Percentiles rank a stretch among this genome's conserved stretches.
Evolutionary conservation across 495 filamentous ascomycete genomes (phyloP).

Genomic region (Trypethelium eluteriae): DNA sequence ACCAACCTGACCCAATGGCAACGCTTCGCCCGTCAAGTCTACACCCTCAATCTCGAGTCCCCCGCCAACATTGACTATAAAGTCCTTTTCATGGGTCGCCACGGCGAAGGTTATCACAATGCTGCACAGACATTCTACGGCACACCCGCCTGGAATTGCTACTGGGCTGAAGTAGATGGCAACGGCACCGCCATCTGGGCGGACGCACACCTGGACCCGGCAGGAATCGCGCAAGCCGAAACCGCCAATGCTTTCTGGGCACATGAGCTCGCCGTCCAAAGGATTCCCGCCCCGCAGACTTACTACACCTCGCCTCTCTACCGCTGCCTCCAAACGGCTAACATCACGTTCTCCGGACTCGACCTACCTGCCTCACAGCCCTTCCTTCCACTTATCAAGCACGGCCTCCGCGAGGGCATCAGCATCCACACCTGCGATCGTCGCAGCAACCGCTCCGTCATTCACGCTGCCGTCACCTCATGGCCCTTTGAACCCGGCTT

Average conservation of each 20-base stretch:
- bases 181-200: slow-evolving; percentile 59
- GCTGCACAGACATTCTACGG: slow-evolving; percentile 59
- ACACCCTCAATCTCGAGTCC: slow-evolving; percentile 45
- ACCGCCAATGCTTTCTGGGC: slow-evolving; percentile 59
- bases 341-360: slow-evolving; percentile 52
- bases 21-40: slow-evolving; percentile 52
- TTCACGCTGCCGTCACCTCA: slow-evolving; percentile 48
- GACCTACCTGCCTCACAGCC: slow-evolving; percentile 41
- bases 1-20: slow-evolving; percentile 55
- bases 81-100: slow-evolving; percentile 60
- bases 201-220: slow-evolving; percentile 59
- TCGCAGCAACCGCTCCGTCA: slow-evolving; percentile 50
- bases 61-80: slow-evolving; percentile 52
- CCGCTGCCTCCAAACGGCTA: slow-evolving; percentile 59
- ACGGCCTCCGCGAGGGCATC: slow-evolving; percentile 62
- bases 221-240: slow-evolving; percentile 55
- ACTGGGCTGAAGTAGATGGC: slow-evolving; percentile 64
- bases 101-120: slow-evolving; percentile 66
- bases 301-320: slow-evolving; percentile 65
- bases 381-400: slow-evolving; percentile 60
- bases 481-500: slow-evolving; percentile 60
- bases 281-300: slow-evolving; percentile 55
- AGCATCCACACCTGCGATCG: slow-evolving; percentile 75
- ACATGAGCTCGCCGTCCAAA: slow-evolving; percentile 42
- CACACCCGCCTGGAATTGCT: slow-evolving; percentile 62